phyloP scores from a whole-genome alignment of 2,329 filamentous ascomycete genomes.

The Microdochium trichocladiopsis region DNA sequence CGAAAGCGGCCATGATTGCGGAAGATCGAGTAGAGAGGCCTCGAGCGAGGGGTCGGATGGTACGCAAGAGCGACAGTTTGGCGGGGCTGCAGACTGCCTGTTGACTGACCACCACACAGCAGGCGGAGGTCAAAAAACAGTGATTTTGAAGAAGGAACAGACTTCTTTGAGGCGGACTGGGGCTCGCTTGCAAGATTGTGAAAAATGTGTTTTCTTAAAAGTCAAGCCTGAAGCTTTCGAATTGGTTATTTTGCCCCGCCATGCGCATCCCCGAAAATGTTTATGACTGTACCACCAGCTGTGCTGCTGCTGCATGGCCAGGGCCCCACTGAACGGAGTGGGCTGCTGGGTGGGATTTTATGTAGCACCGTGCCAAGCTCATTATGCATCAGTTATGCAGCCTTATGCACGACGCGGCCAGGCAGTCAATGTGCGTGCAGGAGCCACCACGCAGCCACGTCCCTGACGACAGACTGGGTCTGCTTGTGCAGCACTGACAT shows the following conservation, averaged over 20 bases:
- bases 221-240: not conserved
- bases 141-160: not conserved
- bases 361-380: no score
- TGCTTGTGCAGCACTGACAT: not conserved
- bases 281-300: not conserved
- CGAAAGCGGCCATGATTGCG: constrained; percentile 60
- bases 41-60: constrained; percentile 25
- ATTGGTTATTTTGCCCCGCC: not conserved
- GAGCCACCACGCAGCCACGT: not conserved
- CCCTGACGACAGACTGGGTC: not conserved
- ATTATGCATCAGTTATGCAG: not conserved
- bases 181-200: not conserved
- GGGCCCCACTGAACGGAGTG: not conserved
- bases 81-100: not conserved
- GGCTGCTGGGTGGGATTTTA: not conserved
- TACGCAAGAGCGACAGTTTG: constrained; percentile 29
- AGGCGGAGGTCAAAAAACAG: not conserved
- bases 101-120: not conserved
- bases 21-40: constrained; percentile 27
- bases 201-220: not conserved
- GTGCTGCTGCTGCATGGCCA: not conserved
- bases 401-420: not conserved
- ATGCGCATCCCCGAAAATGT: not conserved
- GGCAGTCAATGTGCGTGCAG: not conserved
- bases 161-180: no score